phyloP scores from a whole-genome alignment of 2,329 filamentous ascomycete species.

The Paraconiothyrium brasiliense region DNA sequence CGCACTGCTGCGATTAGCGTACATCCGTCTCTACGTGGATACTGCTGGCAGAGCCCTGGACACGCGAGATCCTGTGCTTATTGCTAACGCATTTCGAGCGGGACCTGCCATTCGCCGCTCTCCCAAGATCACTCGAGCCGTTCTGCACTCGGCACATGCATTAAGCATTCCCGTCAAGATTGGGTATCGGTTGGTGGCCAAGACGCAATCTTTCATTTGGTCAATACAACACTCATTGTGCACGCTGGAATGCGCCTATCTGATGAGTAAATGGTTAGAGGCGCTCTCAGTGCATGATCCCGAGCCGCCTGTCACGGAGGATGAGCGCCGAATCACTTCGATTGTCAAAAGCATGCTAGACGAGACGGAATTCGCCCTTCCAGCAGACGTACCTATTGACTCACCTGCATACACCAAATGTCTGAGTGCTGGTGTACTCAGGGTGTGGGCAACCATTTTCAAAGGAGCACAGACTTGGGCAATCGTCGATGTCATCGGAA shows the following conservation, averaged over 20 bases:
- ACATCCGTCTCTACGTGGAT: slow-evolving; percentile 73
- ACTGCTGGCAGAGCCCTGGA: slow-evolving; percentile 71
- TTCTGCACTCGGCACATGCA: slow-evolving; percentile 74
- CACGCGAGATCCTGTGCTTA: slow-evolving; percentile 69
- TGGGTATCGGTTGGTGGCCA: slow-evolving; percentile 51
- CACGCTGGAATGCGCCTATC: slow-evolving; percentile 51
- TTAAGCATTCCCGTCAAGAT: slow-evolving; percentile 72
- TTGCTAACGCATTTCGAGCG: slow-evolving; percentile 68
- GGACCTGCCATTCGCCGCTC: slow-evolving; percentile 68
- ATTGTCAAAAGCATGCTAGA: slow-evolving; percentile 55
- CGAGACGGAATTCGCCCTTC: slow-evolving; percentile 48
- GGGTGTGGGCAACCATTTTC: slow-evolving; percentile 56
- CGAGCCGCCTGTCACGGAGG: slow-evolving; percentile 48
- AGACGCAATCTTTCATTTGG: slow-evolving; percentile 52
- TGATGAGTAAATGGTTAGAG: slow-evolving; percentile 54
- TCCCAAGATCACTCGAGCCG: slow-evolving; percentile 68
- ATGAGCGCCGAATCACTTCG: slow-evolving; percentile 49
- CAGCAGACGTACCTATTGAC: slow-evolving; percentile 38
- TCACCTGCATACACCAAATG: slow-evolving; percentile 46
- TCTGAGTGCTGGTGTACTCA: slow-evolving; percentile 52
- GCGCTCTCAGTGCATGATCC: slow-evolving; percentile 42
- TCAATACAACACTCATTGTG: slow-evolving; percentile 53
- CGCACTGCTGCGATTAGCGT: slow-evolving; percentile 67
- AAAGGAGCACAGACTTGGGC: slow-evolving; percentile 56
- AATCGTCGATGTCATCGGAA: slow-evolving; percentile 54